Evolutionary conservation across 2,329 filamentous ascomycete genomes (phyloP), one percentile per base, ranked within the genome.

Genomic region (Paraconiothyrium sp.): DNA sequence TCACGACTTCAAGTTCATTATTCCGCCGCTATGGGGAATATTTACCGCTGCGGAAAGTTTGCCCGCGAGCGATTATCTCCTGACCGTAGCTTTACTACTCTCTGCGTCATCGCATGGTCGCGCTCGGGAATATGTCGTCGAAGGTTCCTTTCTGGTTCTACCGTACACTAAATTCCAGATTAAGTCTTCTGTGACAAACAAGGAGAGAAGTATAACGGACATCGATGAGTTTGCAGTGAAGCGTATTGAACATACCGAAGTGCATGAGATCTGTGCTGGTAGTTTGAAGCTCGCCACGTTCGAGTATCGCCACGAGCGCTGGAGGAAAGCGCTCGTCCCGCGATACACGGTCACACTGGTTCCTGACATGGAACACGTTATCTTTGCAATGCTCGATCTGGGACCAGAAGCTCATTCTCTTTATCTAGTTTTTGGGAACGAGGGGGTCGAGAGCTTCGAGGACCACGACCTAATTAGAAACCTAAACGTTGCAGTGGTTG

Each of bases 1-100:
- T 20, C 41, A 44, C 41, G 41, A 44, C 41, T 44, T 44, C 41
- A 44, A 44, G 41, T 24, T 44, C 41, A 44, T 44, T 9, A 22
- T 44, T 44, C 41, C 41, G 41, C 41, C 41, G 20, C 20, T 44
- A 22, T 16, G 16, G 20, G 41, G 10, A 44, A 11, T 22, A 9
- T 44, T 44, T 10, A 44, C 20, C 41, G 41, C 41, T 20, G 41
- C 41, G 7, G 41, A 44, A n/a, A 20, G 9, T 6, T n/a, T 44
- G 41, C 41, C 41, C 9, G n/a, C 41, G 9, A 44, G 20, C n/a
- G 41, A 44, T 9, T 44, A 44, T n/a, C 41, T 44, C 16, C 10
- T 44, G 41, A 44, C 41, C 2, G n/a, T 44, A 3, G 41, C 20
- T 22, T 44, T 44, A 5, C 41, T 44, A 8, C 41, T 44, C 4